Evolutionary conservation across 176 grass and related monocot genomes (phyloP), one percentile per base, ranked within the genome.

Genomic region (Calamus simplicifolius): DNA sequence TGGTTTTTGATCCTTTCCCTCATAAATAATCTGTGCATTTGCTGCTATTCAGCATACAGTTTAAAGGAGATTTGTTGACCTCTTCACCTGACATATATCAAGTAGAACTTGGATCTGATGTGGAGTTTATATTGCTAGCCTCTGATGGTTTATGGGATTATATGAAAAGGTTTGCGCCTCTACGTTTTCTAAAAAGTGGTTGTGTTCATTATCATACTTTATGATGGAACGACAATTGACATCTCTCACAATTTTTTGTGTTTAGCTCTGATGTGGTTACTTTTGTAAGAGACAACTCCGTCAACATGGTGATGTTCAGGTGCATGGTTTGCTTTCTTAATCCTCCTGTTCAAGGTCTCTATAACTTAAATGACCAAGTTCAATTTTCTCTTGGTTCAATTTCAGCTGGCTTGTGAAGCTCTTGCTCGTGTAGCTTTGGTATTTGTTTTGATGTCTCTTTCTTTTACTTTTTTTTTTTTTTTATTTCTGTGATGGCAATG

Each of bases 111-210:
- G 83, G 81, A 80, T 71, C 81, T n/a, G 78, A 92, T 79, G 75
- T 59, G 55, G 87, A 97, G 75, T 88, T 97, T 50, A 54, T 92
- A 75, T 72, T 97, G 65, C 70, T 88, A 63, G 93, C 84, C 67
- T 82, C 87, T 8, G 93, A 97, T 83, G 93, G 93, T 57, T 87
- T 92, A 68, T 97, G 93, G 87, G 93, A 97, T 77, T 92, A 88
- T 59, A 88, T 92, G 58, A 92, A 97, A 91, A 92, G 69, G 93
- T 97, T 53, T 49, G 2, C 54, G 38, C 31, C 10, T n/a, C 52
- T 54, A n/a, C 52, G 23, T 43, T 12, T 43, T 43, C 35, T 13
- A 3, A 43, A 43, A 43, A 43, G 12, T 2, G 12, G 35, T 13
- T 35, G 8, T 68, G 3, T 55, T 6, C 56, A 35, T 49, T 51